Conservation (phyloP, 1,139 yeast genomes). For the Pneumocystis carinii region DNA sequence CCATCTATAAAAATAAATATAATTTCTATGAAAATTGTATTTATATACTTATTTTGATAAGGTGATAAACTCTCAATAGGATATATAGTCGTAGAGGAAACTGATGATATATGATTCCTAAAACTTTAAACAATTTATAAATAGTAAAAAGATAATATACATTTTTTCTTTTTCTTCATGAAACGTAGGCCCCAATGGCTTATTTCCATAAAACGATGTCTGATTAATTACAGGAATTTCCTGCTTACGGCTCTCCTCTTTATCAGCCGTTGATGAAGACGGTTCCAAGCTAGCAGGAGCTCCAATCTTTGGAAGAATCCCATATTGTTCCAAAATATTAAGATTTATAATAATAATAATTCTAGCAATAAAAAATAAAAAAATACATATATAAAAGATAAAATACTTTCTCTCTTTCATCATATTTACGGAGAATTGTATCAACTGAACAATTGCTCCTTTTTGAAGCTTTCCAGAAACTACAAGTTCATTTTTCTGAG, state of each 20-base stretch:
- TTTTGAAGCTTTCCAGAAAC: constrained; percentile 8
- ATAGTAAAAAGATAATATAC: constrained; percentile 1
- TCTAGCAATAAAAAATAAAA: background rate
- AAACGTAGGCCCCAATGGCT: background rate
- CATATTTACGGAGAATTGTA: constrained; percentile 11
- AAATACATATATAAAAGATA: background rate
- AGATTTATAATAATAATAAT: constrained; percentile 12
- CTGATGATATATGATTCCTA: background rate
- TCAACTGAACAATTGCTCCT: constrained; percentile 14
- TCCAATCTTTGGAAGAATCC: constrained; percentile 13
- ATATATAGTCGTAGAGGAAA: constrained; percentile 28
- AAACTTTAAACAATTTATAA: background rate
- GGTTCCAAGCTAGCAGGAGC: constrained; percentile 8
- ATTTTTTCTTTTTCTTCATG: constrained; percentile 4
- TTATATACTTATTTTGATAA: constrained; percentile 43
- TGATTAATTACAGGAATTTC: constrained; percentile 9
- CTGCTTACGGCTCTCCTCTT: constrained; percentile 3
- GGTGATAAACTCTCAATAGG: constrained; percentile 86
- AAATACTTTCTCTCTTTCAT: constrained; percentile 12
- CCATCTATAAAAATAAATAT: constrained; percentile 33
- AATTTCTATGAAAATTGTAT: background rate
- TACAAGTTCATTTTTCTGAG: constrained; percentile 13
- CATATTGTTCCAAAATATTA: constrained; percentile 10
- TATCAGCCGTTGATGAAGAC: background rate
- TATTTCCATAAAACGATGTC: constrained; percentile 6